phyloP scores from a whole-genome alignment of 2,329 filamentous ascomycete species.

The Alternaria incomplexa region DNA sequence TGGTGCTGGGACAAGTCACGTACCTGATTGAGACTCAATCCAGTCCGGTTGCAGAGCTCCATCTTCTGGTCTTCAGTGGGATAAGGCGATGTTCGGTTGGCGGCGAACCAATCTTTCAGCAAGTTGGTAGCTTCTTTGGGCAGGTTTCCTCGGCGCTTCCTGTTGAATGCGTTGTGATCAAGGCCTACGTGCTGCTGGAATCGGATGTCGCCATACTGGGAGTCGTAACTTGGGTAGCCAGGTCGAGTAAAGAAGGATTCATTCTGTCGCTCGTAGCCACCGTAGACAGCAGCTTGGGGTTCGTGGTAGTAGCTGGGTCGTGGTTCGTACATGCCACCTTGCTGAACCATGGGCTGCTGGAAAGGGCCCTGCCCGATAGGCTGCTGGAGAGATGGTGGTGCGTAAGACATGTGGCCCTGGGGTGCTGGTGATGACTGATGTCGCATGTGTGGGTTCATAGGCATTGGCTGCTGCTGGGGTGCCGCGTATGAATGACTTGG shows the following conservation, averaged over 20 bases:
- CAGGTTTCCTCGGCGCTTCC: conserved; percentile 77
- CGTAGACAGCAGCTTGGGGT: conserved; percentile 20
- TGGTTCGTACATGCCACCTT: conserved; percentile 24
- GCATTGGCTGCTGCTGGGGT: conserved; percentile 9
- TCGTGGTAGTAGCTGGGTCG: conserved; percentile 39
- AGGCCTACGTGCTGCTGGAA: conserved; percentile 39
- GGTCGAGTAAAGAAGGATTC: conserved; percentile 27
- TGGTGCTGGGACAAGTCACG: conserved; percentile 3
- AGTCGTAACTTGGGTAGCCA: conserved; percentile 28
- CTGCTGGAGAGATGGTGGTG: conserved; percentile 14
- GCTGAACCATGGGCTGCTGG: conserved; percentile 15
- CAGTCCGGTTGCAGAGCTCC: conserved; percentile 76
- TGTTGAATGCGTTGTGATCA: conserved; percentile 45
- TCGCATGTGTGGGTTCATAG: conserved; percentile 23
- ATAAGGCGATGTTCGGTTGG: conserved; percentile 69
- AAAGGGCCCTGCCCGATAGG: conserved; percentile 14
- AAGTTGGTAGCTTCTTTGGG: conserved; percentile 90
- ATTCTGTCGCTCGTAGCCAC: conserved; percentile 24
- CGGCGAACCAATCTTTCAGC: conserved; percentile 76
- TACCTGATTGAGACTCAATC: conserved; percentile 76
- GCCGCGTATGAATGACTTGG: conserved; percentile 34
- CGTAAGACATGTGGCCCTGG: conserved; percentile 23
- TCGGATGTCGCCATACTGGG: conserved; percentile 30
- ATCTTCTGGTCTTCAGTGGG: conserved; percentile 89
- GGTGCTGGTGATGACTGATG: conserved; percentile 36